Evolutionary conservation across 768 basidiomycete genomes (phyloP).

Genomic region (Boletus subparvulus): DNA sequence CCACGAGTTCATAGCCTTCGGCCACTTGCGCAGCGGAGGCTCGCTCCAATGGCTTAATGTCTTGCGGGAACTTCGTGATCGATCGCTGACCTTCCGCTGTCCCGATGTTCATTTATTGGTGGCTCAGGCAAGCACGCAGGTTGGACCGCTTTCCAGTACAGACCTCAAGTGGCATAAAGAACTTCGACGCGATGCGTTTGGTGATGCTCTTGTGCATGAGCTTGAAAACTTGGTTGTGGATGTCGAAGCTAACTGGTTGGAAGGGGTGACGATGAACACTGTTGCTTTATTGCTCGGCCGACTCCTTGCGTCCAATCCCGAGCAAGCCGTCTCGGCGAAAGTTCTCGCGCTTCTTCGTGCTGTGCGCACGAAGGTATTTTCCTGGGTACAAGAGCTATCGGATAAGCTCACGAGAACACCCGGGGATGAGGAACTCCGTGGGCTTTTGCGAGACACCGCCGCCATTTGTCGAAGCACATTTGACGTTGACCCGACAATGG

Average conservation of each 20-base stretch:
- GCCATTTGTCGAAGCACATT: constrained; percentile 29
- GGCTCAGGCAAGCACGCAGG: too few relatives aligned
- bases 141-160: too few relatives aligned
- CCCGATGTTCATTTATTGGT: too few relatives aligned
- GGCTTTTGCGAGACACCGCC: constrained; percentile 15
- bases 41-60: too few relatives aligned
- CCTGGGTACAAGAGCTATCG: constrained; percentile 38
- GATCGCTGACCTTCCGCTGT: too few relatives aligned
- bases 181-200: too few relatives aligned
- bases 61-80: too few relatives aligned
- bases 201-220: too few relatives aligned
- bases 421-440: background rate
- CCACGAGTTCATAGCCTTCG: too few relatives aligned
- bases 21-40: too few relatives aligned
- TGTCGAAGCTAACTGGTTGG: constrained; percentile 43
- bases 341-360: constrained; percentile 27
- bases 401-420: constrained; percentile 13
- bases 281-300: constrained; percentile 35
- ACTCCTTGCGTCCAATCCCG: constrained; percentile 28
- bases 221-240: constrained; percentile 30
- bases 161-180: too few relatives aligned
- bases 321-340: constrained; percentile 9
- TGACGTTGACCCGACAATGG: constrained; percentile 10
- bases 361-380: constrained; percentile 30
- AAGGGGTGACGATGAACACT: constrained; percentile 29